Percentiles rank a stretch among this genome's conserved stretches.
These are phyloP conservation scores for Phytophthora chlamydospora DNA, from an alignment of 352 stramenopile genomes.

Conservation along the genomic window DNA sequence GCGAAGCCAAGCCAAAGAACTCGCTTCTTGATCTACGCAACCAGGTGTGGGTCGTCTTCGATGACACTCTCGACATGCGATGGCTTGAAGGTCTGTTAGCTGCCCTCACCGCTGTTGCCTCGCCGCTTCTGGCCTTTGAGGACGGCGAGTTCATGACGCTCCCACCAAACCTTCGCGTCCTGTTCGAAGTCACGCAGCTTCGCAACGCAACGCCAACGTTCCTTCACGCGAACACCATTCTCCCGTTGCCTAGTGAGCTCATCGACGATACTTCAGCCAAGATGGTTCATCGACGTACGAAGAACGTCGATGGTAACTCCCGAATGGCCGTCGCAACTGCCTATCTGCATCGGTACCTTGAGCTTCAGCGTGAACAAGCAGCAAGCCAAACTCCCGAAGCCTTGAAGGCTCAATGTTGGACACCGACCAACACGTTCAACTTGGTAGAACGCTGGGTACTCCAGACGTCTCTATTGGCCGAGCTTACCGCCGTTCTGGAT, in stretches of 20 bases:
- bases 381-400: background rate
- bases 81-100: conserved; percentile 53
- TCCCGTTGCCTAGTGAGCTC: conserved; percentile 23
- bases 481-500: conserved; percentile 23
- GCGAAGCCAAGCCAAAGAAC: background rate
- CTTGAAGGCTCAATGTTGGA: background rate
- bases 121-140: conserved; percentile 33
- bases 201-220: conserved; percentile 41
- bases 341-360: conserved; percentile 31
- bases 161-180: conserved; percentile 63
- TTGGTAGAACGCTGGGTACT: conserved; percentile 26
- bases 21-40: conserved; percentile 17
- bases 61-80: conserved; percentile 39
- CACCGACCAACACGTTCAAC: conserved; percentile 13
- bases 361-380: conserved; percentile 15
- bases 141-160: conserved; percentile 65
- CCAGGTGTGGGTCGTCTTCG: conserved; percentile 54
- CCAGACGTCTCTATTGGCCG: conserved; percentile 11
- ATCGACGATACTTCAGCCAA: background rate
- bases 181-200: conserved; percentile 63
- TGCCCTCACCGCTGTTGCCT: conserved; percentile 15
- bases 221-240: conserved; percentile 35
- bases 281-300: background rate
- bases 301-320: background rate
- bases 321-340: conserved; percentile 23